Base-by-base conservation (phyloP, 352 stramenopile genomes). In the Phytopythium chamaehyphon region DNA sequence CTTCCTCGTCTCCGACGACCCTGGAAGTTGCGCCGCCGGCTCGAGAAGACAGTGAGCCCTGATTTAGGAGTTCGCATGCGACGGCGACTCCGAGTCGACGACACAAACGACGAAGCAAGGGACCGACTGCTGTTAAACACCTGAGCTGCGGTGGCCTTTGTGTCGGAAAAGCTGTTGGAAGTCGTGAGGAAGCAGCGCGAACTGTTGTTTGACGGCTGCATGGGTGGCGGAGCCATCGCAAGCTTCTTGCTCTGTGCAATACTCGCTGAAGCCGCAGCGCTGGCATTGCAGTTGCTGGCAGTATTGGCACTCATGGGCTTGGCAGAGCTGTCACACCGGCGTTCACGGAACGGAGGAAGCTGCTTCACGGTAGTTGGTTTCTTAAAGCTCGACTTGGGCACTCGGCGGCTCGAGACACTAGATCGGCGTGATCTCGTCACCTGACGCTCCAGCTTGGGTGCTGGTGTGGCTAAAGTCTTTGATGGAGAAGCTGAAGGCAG, bases 151-250 rank as follows among this genome's bases (percentile, higher is more conserved):
- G 15, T 39, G 47, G 10, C 47, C 54, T 19, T 54, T 49, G 6
- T 39, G 28, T 21, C 33, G 6, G 24, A 22, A 42, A 56, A 24
- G 23, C 33, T 46, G 52, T 18, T 66, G 18, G 57, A 46, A 39
- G 62, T 62, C 10, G 62, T 66, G 1, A 55, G 53, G 7, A 36
- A 26, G n/a, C 14, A 40, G 12, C 51, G 40, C 11, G 57, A 53
- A 18, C 39, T 45, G 39, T 15, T 45, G 39, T 45, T 10, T 26
- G 39, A 26, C 39, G 39, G 39, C n/a, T 16, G 12, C n/a, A 45
- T 12, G 8, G 39, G 39, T 10, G 18, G 14, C 11, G 39, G 39
- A 2, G 7, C 39, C 18, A 26, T 45, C 39, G 16, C 39, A 19
- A 45, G 19, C 39, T 45, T 45, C 39, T 45, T 45, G 39, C 18